Conservation (phyloP, 1,284 basidiomycete species). For the Golubevia sp. region DNA sequence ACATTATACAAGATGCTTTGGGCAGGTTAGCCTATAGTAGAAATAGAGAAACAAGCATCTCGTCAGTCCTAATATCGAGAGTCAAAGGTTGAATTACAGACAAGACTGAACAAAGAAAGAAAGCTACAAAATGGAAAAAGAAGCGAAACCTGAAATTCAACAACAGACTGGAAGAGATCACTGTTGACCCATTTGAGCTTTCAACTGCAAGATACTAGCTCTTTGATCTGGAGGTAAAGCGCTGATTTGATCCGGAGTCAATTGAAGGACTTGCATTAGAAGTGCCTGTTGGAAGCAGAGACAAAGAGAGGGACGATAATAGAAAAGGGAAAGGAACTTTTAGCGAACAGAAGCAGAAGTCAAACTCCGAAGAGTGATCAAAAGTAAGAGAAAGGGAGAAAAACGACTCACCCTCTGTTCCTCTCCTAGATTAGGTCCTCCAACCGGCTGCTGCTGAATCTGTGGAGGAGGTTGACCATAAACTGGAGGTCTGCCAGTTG, state of each 20-base stretch:
- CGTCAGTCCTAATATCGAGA: too few relatives aligned
- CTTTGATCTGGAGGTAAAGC: slow-evolving; percentile 80
- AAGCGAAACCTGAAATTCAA: too few relatives aligned
- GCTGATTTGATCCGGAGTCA: slow-evolving; percentile 86
- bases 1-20: too few relatives aligned
- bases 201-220: slow-evolving; percentile 75
- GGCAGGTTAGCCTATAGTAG: too few relatives aligned
- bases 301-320: slow-evolving; percentile 4
- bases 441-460: slow-evolving; percentile 40
- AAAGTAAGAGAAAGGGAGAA: slow-evolving; percentile 12
- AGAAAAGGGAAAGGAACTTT: background rate
- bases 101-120: too few relatives aligned
- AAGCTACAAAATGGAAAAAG: too few relatives aligned
- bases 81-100: too few relatives aligned
- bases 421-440: slow-evolving; percentile 50
- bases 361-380: background rate
- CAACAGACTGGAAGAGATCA: slow-evolving; percentile 8
- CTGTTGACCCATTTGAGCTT: slow-evolving; percentile 49
- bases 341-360: background rate
- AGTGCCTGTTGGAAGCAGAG: slow-evolving; percentile 34
- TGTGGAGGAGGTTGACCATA: slow-evolving; percentile 56
- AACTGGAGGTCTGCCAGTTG: too few relatives aligned
- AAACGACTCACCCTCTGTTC: slow-evolving; percentile 63
- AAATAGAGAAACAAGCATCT: too few relatives aligned
- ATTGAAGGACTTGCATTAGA: slow-evolving; percentile 73